Evolutionary conservation across 2,329 filamentous ascomycete genomes (phyloP).

Genomic region (Ascochyta viciae-villosae): DNA sequence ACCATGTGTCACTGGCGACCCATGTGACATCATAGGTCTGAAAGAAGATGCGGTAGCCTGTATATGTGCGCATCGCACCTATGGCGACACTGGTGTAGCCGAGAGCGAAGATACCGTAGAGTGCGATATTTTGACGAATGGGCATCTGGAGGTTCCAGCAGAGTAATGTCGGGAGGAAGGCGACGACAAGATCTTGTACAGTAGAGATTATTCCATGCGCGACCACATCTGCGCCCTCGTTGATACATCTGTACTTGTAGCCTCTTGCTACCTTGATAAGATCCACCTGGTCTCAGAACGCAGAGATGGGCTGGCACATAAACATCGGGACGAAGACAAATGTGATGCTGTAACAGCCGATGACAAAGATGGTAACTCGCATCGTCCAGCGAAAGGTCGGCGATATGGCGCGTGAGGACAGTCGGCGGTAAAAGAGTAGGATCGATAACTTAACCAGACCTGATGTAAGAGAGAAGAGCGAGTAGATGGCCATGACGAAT

Average conservation of each 20-base stretch:
- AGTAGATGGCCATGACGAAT: constrained; percentile 29
- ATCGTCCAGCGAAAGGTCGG: constrained; percentile 23
- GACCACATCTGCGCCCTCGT: constrained; percentile 31
- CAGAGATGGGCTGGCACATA: constrained; percentile 30
- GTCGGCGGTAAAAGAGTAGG: constrained; percentile 35
- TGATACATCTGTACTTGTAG: constrained; percentile 31
- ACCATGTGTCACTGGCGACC: constrained; percentile 21
- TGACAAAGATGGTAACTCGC: constrained; percentile 22
- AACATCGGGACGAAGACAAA: constrained; percentile 30
- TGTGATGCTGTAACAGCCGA: constrained; percentile 23
- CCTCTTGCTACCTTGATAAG: constrained; percentile 16
- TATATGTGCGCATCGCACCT: constrained; percentile 24
- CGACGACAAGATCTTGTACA: constrained; percentile 29
- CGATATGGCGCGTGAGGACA: constrained; percentile 25
- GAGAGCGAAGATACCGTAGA: constrained; percentile 31
- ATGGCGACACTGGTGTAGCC: constrained; percentile 26
- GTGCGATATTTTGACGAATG: constrained; percentile 29
- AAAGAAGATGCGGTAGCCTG: constrained; percentile 29
- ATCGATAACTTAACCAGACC: constrained; percentile 40
- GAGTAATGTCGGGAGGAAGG: constrained; percentile 29
- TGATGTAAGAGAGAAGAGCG: constrained; percentile 24
- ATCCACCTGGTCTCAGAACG: constrained; percentile 33
- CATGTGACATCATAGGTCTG: constrained; percentile 36
- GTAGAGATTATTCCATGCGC: constrained; percentile 27
- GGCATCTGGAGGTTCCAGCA: constrained; percentile 36